Base-by-base conservation (phyloP, 2,329 filamentous ascomycete genomes). In the Capronia epimyces region DNA sequence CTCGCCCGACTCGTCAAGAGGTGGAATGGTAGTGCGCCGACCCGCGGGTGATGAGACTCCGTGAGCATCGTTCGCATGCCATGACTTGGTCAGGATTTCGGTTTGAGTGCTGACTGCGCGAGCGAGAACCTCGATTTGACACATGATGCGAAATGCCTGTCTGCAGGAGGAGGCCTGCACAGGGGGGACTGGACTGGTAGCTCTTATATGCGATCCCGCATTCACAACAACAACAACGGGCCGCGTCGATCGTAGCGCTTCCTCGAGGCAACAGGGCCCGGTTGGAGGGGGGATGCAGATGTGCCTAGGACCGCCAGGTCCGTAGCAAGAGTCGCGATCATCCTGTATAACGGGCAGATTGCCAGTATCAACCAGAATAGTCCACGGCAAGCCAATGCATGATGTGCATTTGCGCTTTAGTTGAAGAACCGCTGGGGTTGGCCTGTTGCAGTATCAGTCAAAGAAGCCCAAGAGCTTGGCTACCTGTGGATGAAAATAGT, bases 1-100 rank as follows among this genome's bases (percentile, higher is more conserved):
- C 29, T 52, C 50, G 7, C 50, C 50, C n/a, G 20, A 22, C 25
- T 13, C 15, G 18, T 52, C 44, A 13, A 52, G 18, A 10, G 43
- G 43, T 3, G 50, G 50, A 5, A 43, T 43, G 18, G 37, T 52
- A 15, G 40, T 52, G 12, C 50, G 34, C 13, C 20, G 34, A 27
- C 25, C 15, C 15, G 34, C 49, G 36, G 43, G 31, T 18, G 50
- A 52, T 15, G 50, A 48, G 13, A 49, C 21, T 24, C 34, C 32
- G 20, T 52, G 50, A 1, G n/a, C 36, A 5, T 48, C 37, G 34
- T 41, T 41, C 18, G 47, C 50, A 37, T 52, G 50, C 50, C 50
- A 52, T 25, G 50, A 45, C 29, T 43, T 24, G 40, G 44, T 52
- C 44, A 52, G 27, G 7, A 47, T 34, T 25, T 47, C 25, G 24